Conservation (phyloP, 495 filamentous ascomycete species). For the Gamarada debralockiae region DNA sequence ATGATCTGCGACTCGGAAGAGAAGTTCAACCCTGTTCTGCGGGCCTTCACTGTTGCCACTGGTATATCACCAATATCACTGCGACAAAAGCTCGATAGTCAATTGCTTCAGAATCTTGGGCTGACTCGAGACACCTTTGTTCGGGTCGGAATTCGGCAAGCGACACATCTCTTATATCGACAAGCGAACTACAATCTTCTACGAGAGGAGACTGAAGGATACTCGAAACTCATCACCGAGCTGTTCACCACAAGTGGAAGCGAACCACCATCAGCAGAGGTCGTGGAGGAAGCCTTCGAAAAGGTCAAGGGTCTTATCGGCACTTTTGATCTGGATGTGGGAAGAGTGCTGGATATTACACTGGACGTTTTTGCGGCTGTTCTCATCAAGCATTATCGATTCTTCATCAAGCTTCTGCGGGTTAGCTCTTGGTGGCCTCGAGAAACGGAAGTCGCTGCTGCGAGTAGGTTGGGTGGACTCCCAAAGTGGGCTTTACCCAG, state of each 20-base stretch:
- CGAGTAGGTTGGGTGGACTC: constrained; percentile 41
- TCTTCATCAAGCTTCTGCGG: constrained; percentile 88
- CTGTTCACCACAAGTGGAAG: constrained; percentile 75
- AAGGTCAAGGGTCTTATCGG: constrained; percentile 87
- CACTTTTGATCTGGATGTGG: constrained; percentile 90
- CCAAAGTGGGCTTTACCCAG: constrained; percentile 80
- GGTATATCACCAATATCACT: constrained; percentile 67
- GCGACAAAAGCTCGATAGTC: constrained; percentile 78
- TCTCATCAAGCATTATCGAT: constrained; percentile 78
- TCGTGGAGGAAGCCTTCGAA: constrained; percentile 63
- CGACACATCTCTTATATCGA: constrained; percentile 88
- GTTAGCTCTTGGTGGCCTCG: constrained; percentile 97
- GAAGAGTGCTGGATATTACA: constrained; percentile 87
- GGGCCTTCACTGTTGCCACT: constrained; percentile 61
- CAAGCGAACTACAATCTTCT: constrained; percentile 96
- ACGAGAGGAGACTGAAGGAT: constrained; percentile 94
- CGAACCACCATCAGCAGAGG: constrained; percentile 56
- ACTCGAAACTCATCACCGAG: constrained; percentile 81
- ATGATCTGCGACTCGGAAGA: constrained; percentile 67
- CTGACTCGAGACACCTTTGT: constrained; percentile 81
- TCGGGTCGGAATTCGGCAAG: constrained; percentile 78
- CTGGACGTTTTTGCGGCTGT: constrained; percentile 85
- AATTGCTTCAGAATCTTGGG: constrained; percentile 66
- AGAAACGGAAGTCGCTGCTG: constrained; percentile 1
- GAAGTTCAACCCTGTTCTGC: constrained; percentile 33